Evolutionary conservation across 768 basidiomycete genomes (phyloP).

Genomic region (Tricholoma terreum): DNA sequence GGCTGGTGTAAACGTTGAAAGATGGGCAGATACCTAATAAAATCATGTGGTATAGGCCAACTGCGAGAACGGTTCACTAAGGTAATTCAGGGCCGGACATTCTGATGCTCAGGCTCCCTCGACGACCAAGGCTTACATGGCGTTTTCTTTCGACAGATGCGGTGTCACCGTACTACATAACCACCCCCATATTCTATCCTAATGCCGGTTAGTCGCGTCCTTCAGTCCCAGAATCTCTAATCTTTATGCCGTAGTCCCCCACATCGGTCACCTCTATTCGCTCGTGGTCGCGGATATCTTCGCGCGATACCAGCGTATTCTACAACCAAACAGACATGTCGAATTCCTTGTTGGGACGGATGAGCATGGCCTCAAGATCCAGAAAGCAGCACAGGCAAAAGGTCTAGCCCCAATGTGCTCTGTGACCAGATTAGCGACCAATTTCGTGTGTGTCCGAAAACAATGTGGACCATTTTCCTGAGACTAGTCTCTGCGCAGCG

Average conservation of each 20-base stretch:
- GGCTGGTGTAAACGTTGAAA: too few relatives aligned
- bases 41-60: too few relatives aligned
- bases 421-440: slow-evolving; percentile 67
- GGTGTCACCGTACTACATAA: slow-evolving; percentile 85
- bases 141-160: slow-evolving; percentile 8
- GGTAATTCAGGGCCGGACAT: too few relatives aligned
- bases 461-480: background rate
- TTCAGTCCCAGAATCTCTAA: slow-evolving; percentile 8
- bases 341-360: slow-evolving; percentile 81
- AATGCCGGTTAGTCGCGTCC: slow-evolving; percentile 63
- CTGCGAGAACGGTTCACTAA: too few relatives aligned
- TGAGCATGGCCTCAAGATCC: slow-evolving; percentile 91
- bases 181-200: slow-evolving; percentile 93
- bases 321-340: slow-evolving; percentile 50
- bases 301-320: slow-evolving; percentile 63
- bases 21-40: too few relatives aligned
- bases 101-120: too few relatives aligned
- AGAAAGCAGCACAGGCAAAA: slow-evolving; percentile 66
- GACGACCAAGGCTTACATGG: background rate
- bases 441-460: slow-evolving; percentile 65
- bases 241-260: too few relatives aligned
- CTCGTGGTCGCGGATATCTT: slow-evolving; percentile 79
- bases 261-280: slow-evolving; percentile 87
- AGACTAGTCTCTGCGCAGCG: slow-evolving; percentile 39
- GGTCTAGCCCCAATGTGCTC: slow-evolving; percentile 59